Conservation (phyloP, 768 basidiomycete species). For the Naganishia onofrii region DNA sequence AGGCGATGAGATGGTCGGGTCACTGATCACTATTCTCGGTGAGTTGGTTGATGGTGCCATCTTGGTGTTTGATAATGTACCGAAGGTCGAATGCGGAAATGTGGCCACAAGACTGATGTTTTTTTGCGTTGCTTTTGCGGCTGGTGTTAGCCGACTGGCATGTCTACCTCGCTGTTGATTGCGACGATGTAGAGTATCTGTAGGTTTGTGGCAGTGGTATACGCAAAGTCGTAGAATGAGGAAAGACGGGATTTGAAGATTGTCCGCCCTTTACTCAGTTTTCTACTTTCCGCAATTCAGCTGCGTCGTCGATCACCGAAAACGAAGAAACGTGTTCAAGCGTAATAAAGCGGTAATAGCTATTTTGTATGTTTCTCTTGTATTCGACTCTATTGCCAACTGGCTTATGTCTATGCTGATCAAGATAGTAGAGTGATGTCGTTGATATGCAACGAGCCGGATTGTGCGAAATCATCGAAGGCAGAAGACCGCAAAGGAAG, state of each 20-base stretch:
- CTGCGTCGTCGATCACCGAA: constrained; percentile 2
- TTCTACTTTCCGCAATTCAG: neutral
- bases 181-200: neutral
- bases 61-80: neutral
- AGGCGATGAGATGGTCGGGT: constrained; percentile 8
- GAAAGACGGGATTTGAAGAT: too few relatives aligned
- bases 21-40: constrained; percentile 12
- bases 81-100: neutral
- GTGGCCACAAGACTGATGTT: neutral
- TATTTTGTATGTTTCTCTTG: too few relatives aligned
- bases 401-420: too few relatives aligned
- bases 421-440: too few relatives aligned
- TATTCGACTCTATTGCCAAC: too few relatives aligned
- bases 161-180: neutral
- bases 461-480: too few relatives aligned
- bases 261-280: neutral
- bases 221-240: too few relatives aligned
- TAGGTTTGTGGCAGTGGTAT: too few relatives aligned
- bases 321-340: constrained; percentile 1
- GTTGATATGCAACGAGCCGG: too few relatives aligned
- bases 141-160: neutral
- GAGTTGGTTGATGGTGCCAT: constrained; percentile 20
- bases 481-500: too few relatives aligned
- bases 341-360: neutral
- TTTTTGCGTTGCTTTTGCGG: neutral